Evolutionary conservation across 2,329 filamentous ascomycete species (phyloP).

Genomic region (Zymoseptoria passerinii): DNA sequence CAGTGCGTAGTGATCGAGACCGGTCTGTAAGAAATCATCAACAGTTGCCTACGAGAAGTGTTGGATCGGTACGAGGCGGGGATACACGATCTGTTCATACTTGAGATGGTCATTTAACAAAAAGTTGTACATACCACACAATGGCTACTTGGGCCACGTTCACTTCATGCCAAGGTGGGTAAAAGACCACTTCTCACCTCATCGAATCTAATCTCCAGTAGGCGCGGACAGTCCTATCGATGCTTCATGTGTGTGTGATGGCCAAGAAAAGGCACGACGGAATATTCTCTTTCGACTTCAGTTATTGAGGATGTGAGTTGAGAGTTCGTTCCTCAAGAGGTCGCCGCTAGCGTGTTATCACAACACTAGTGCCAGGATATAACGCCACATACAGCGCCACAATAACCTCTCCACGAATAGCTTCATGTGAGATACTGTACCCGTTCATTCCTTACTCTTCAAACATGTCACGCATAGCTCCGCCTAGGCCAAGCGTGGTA

Average conservation of each 20-base stretch:
- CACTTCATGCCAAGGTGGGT: neutral
- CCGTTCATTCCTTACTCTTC: neutral
- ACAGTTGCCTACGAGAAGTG: neutral
- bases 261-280: no score
- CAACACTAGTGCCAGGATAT: neutral
- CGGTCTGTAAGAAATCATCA: neutral
- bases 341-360: neutral
- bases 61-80: neutral
- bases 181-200: neutral
- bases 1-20: neutral
- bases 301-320: neutral
- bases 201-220: no score
- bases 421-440: neutral
- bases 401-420: neutral
- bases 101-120: neutral
- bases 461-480: neutral
- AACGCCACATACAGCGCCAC: neutral
- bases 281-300: no score
- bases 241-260: no score
- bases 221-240: no score
- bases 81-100: neutral
- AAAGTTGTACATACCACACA: neutral
- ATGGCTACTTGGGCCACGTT: neutral
- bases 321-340: neutral
- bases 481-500: neutral